Base-by-base conservation (phyloP, 352 stramenopile species). In the Phytopythium kandeliae region DNA sequence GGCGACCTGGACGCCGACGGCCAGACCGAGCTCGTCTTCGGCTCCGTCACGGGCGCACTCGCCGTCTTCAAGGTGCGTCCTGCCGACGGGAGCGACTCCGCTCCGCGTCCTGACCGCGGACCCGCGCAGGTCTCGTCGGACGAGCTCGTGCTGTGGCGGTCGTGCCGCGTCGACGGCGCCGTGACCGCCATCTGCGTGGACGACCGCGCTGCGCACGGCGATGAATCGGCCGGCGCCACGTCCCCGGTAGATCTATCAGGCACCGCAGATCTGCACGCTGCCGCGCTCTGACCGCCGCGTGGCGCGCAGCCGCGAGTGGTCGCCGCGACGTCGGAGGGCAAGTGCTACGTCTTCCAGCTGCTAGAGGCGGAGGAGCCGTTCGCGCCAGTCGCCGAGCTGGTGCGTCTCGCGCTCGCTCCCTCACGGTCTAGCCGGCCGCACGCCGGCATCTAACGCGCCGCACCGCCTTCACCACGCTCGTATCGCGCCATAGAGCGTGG, bases 151-250 rank as follows among this genome's bases (percentile, higher is more conserved):
- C 77, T 78, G 46, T 88, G 75, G 71, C 71, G 71, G 31, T 66
- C 69, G 36, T 80, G 69, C 48, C 54, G 63, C 0, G 71, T 93
- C 22, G 71, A 91, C 58, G 79, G 82, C 57, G 86, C 74, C 25
- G 74, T 93, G 45, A 85, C 68, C 8, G 63, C 82, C 57, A 81
- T 92, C 37, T 87, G 71, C 53, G 56, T 85, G 30, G 74, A 89
- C 42, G 36, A 58, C 26, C 60, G 58, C 26, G 48, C 59, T 31
- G 53, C 51, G 25, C 69, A 65, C 40, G 65, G 80, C 9, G 71
- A 8, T 13, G 35, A 45, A 33, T 19, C 26, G 7, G 21, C n/a
- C 1, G 26, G n/a, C 3, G 38, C 10, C 16, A 17, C 10, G 13
- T 38, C 34, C 4, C 24, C 35, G 26, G 21, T 41, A n/a, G 12